These are phyloP conservation scores for Orbilia blumenaviensis DNA, from an alignment of 2,329 filamentous ascomycete genomes.

Conservation along the genomic window DNA sequence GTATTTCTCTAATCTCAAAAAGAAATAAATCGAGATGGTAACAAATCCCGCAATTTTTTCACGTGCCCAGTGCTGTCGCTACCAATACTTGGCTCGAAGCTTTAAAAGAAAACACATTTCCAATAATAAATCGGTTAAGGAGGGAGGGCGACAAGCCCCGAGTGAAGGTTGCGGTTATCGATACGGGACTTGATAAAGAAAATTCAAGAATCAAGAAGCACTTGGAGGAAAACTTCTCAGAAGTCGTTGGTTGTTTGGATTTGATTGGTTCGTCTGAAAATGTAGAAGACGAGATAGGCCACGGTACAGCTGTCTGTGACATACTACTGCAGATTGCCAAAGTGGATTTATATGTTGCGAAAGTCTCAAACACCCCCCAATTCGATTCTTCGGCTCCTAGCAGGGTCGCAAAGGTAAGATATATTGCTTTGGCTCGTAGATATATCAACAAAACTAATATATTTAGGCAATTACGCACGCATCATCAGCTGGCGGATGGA, in stretches of 20 bases:
- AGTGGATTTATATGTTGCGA: slow-evolving; percentile 4
- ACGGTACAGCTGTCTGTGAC: slow-evolving; percentile 3
- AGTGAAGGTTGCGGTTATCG: slow-evolving; percentile 2
- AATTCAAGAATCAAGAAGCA: background rate
- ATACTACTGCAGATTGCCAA: slow-evolving; percentile 1
- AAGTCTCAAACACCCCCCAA: background rate
- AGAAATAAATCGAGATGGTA: no score
- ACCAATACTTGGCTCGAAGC: background rate
- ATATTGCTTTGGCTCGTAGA: background rate
- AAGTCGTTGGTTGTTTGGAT: background rate
- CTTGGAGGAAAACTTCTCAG: background rate
- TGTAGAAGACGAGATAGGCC: background rate
- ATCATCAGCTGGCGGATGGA: background rate
- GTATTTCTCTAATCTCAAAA: background rate
- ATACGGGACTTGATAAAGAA: background rate
- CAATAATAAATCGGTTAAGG: background rate
- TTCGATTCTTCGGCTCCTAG: background rate
- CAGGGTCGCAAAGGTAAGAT: background rate
- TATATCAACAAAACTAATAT: background rate
- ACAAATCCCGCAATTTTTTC: no score
- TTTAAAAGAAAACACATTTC: background rate
- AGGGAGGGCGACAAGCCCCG: background rate
- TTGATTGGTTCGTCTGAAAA: background rate
- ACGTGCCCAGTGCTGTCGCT: background rate
- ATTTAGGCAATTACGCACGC: background rate